phyloP scores from a whole-genome alignment of 306 rosid species.

The Neltuma alba region DNA sequence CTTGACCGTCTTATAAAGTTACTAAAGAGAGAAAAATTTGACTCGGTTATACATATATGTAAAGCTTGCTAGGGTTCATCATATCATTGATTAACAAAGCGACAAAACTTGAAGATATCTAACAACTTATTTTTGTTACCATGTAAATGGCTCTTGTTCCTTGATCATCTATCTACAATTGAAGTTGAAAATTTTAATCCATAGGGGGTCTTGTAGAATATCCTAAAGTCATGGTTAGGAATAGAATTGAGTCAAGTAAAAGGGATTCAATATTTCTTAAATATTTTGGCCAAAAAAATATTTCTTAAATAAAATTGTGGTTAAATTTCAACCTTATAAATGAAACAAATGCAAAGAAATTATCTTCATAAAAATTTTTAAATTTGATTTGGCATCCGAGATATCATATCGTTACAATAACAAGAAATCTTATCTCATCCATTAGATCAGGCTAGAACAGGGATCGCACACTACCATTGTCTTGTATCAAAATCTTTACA shows the following conservation, averaged over 20 bases:
- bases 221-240: background rate
- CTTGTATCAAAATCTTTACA: no score
- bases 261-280: background rate
- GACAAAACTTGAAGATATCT: background rate
- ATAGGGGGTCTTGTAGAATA: background rate
- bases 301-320: background rate
- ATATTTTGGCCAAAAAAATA: no score
- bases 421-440: no score
- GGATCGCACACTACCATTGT: no score
- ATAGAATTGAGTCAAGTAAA: background rate
- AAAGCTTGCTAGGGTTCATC: background rate
- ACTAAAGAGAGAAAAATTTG: background rate
- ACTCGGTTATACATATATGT: background rate
- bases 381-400: no score
- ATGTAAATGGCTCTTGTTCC: background rate
- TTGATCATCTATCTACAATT: background rate
- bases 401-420: no score
- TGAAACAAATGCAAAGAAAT: no score
- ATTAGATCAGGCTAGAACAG: no score
- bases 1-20: conserved; percentile 27
- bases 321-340: no score
- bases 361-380: no score
- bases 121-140: background rate
- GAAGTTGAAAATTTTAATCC: background rate
- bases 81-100: background rate